Percentiles rank a stretch among this genome's conserved stretches.
phyloP scores from a whole-genome alignment of 352 stramenopile species.

The Peronospora farinosa region DNA sequence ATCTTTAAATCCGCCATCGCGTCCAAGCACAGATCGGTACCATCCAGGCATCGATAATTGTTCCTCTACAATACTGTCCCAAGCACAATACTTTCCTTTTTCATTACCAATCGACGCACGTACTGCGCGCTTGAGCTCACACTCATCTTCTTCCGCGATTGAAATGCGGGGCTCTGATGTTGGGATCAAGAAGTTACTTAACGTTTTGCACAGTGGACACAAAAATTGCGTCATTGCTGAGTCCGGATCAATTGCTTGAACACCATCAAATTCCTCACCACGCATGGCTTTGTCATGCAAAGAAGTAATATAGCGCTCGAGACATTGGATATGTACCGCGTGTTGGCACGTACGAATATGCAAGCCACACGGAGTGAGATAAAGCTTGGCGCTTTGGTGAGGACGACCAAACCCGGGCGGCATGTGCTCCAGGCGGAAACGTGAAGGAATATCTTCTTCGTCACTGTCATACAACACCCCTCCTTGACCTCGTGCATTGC shows the following conservation, averaged over 20 bases:
- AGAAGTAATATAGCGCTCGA: slow-evolving; percentile 82
- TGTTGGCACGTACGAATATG: slow-evolving; percentile 85
- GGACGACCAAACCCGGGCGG: slow-evolving; percentile 41
- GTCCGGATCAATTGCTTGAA: slow-evolving; percentile 83
- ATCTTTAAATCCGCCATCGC: slow-evolving; percentile 47
- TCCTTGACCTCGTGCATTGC: slow-evolving; percentile 20
- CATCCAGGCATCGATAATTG: slow-evolving; percentile 59
- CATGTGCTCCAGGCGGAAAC: slow-evolving; percentile 36
- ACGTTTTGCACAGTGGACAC: slow-evolving; percentile 88
- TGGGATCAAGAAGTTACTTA: slow-evolving; percentile 89
- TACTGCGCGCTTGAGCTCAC: slow-evolving; percentile 16
- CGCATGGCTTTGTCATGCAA: slow-evolving; percentile 84
- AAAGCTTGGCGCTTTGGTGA: slow-evolving; percentile 57
- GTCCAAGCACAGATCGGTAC: slow-evolving; percentile 64
- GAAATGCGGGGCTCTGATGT: slow-evolving; percentile 45
- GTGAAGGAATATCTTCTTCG: slow-evolving; percentile 41
- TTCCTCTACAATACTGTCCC: slow-evolving; percentile 55
- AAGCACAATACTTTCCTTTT: slow-evolving; percentile 24
- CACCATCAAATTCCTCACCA: slow-evolving; percentile 83
- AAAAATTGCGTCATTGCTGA: slow-evolving; percentile 89
- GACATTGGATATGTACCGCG: slow-evolving; percentile 79
- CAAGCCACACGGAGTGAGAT: slow-evolving; percentile 69
- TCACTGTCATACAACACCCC: slow-evolving; percentile 41
- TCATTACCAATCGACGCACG: slow-evolving; percentile 5
- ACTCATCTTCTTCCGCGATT: slow-evolving; percentile 17